A percentile compares a stretch with the other conserved stretches of the same genome.
phyloP scores from a whole-genome alignment of 371 early-diverging fungal genomes.

The Fennellomyces sp. region DNA sequence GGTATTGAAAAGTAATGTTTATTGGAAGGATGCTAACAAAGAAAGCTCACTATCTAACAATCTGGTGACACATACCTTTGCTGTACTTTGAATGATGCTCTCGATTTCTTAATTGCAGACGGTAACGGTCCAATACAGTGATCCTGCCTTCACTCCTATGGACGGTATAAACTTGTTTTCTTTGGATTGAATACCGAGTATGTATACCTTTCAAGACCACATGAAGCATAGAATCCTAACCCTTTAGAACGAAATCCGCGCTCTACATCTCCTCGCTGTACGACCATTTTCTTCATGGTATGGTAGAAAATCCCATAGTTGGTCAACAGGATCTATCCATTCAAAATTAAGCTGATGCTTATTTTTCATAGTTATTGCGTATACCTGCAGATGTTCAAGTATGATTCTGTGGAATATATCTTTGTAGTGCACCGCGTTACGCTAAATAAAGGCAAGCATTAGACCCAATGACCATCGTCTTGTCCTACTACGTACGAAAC shows the following conservation, averaged over 20 bases:
- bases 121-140: not conserved
- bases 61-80: slow-evolving; percentile 44
- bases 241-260: slow-evolving; percentile 39
- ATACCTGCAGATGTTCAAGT: slow-evolving; percentile 59
- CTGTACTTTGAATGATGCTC: slow-evolving; percentile 58
- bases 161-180: too few relatives aligned
- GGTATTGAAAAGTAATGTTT: not conserved
- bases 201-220: slow-evolving; percentile 29
- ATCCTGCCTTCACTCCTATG: not conserved
- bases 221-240: slow-evolving; percentile 33
- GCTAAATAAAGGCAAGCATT: slow-evolving; percentile 11
- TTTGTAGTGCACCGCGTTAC: slow-evolving; percentile 42
- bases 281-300: slow-evolving; percentile 24
- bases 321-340: slow-evolving; percentile 32
- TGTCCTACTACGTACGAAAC: slow-evolving; percentile 24
- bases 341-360: too few relatives aligned
- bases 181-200: not conserved
- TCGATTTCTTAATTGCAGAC: slow-evolving; percentile 33
- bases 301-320: slow-evolving; percentile 37
- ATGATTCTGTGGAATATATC: slow-evolving; percentile 52
- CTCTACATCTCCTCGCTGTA: slow-evolving; percentile 27
- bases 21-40: not conserved
- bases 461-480: not conserved
- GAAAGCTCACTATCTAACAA: not conserved
- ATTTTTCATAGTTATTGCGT: too few relatives aligned